Evolutionary conservation across 306 rosid species (phyloP), one percentile per base, ranked within the genome.

Genomic region (Coriaria nepalensis): DNA sequence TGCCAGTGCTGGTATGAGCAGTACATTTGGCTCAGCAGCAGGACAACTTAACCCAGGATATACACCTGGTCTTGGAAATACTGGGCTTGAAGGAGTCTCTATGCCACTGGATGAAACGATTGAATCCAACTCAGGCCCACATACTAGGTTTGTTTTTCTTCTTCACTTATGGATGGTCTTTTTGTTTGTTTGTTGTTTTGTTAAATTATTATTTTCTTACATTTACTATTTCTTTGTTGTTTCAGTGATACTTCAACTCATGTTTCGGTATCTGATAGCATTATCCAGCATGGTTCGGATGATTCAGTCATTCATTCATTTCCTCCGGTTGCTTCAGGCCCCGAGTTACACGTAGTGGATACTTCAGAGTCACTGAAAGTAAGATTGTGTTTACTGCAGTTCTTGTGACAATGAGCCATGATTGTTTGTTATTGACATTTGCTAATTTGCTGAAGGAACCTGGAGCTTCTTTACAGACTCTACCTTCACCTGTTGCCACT

Each of bases 41-140:
- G 83, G 78, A 52, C 93, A 78, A 49, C 70, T 74, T 40, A 84
- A 53, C 72, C 40, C 77, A 38, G 83, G 81, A 44, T 81, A 75
- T 79, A 61, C 90, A 5, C 50, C 77, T 68, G 70, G 62, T 33
- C 42, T 68, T 14, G 77, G 68, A 41, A 75, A 56, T 55, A 40
- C 80, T 8, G 87, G 80, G 49, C 87, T 82, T 57, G 98, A 82
- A 62, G 82, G 80, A 43, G 78, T 66, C 53, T 68, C 98, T 63
- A 92, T 77, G 67, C 55, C 82, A 0, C 54, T 71, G 52, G 98
- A 85, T 51, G 98, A 92, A 50, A 57, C 67, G 2, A 43, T 64
- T 8, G 96, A 92, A 36, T 63, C 94, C 53, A 75, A 59, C 50
- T 67, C 79, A 40, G 62, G 78, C 53, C 51, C 79, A 47, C 92